Evolutionary conservation across 2,329 filamentous ascomycete species (phyloP), one percentile per base, ranked within the genome.

Genomic region (Aschersonia sp.): DNA sequence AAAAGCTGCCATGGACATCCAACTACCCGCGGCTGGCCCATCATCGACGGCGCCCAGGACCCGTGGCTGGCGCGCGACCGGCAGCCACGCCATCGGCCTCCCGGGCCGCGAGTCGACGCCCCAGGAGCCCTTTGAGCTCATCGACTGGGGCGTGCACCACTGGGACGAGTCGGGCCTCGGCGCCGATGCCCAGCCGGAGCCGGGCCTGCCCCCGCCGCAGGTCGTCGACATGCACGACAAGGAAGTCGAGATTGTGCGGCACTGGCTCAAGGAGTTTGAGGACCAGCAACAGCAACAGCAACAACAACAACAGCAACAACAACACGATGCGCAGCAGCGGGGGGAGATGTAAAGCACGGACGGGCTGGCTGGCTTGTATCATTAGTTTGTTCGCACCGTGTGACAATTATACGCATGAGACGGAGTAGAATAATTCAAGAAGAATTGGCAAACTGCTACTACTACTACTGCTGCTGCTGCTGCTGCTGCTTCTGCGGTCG

Each of bases 31-130:
- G 87, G 2, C 74, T 94, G 0, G 87, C 87, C 3, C 53, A 14
- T 85, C 44, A 69, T 94, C 40, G 86, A 88, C 52, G 87, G 87
- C 31, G 76, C 85, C 52, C 76, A 78, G 48, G 87, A 94, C 58
- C 86, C 87, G 0, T 94, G 87, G 87, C 75, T 14, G 14, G 14
- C 14, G 82, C 14, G 77, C 79, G 0, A 84, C 83, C 0, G 83
- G 81, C 0, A 78, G 83, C 1, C 80, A 90, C 45, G 81, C 79
- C 0, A 73, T 78, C n/a, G 74, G 69, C 1, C 72, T 79, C 0
- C 68, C 71, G 0, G 64, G 69, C 32, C 69, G 84, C 22, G 63
- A 68, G 11, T 83, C 74, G 43, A 85, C 83, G 0, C 64, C 68
- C 0, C 72, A 70, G 44, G 75, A 88, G 66, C 86, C 86, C 0